Evolutionary conservation across 2,329 filamentous ascomycete species (phyloP).

Genomic region (Hypoxylon sp.): DNA sequence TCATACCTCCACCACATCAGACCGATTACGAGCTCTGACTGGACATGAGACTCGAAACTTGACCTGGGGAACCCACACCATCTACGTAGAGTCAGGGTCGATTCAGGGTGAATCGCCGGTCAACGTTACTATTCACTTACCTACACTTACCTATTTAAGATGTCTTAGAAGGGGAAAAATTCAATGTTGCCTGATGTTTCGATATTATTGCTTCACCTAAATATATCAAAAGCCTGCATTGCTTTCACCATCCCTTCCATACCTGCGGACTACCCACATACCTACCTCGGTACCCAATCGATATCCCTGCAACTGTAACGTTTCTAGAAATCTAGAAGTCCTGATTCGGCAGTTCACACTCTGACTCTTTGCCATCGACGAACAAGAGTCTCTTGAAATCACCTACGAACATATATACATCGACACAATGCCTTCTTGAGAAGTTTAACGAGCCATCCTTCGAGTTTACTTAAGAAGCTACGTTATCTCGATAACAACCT

Average conservation of each 20-base stretch:
- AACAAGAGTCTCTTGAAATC: conserved; percentile 16
- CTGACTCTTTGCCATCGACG: conserved; percentile 33
- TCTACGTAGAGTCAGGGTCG: conserved; percentile 12
- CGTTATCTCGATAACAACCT: not conserved
- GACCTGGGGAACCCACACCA: conserved; percentile 30
- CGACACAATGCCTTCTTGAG: not conserved
- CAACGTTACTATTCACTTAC: conserved; percentile 42
- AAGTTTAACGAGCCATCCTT: conserved; percentile 8
- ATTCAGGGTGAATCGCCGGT: conserved; percentile 36
- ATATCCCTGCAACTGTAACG: conserved; percentile 51
- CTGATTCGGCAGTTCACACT: conserved; percentile 50
- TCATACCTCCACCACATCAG: conserved; percentile 5
- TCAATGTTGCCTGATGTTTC: conserved; percentile 40
- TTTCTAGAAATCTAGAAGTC: conserved; percentile 47
- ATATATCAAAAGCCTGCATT: conserved; percentile 14
- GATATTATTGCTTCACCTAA: conserved; percentile 37
- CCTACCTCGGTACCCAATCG: conserved; percentile 40
- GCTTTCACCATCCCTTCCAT: conserved; percentile 10
- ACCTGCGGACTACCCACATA: conserved; percentile 31
- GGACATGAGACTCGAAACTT: conserved; percentile 28
- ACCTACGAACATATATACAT: conserved; percentile 27
- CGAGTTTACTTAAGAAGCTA: conserved; percentile 2
- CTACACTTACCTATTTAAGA: conserved; percentile 33
- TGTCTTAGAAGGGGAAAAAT: conserved; percentile 23
- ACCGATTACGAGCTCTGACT: conserved; percentile 34